Evolutionary conservation across 345 rosid species (phyloP), one percentile per base, ranked within the genome.

Genomic region (Aurinia saxatilis): DNA sequence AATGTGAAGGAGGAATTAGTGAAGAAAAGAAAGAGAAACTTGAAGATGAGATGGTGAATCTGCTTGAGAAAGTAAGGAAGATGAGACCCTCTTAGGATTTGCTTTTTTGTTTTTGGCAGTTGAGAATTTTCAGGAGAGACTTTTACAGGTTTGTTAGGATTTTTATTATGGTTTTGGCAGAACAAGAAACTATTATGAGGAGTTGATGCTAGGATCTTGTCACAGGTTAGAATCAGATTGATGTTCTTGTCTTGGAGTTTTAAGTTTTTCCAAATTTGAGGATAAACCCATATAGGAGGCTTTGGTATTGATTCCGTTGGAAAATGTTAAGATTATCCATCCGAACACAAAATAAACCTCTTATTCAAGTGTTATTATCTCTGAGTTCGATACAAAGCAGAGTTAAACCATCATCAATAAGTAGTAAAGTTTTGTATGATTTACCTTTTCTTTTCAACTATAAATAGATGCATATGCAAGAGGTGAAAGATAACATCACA

Each of bases 11-110:
- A 19, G 48, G 70, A 41, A 67, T 81, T 58, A 70, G 69, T 6
- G 65, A 49, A 7, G 67, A 57, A 44, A 38, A 69, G 53, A 79
- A 69, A 66, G 59, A 69, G 50, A 72, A 67, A 57, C 44, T 81
- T 19, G 76, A 68, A 72, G 68, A 34, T 38, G 81, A 74, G 42
- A 69, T 79, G 18, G 74, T 66, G 58, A 71, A 51, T 23, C 37
- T 76, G 14, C 35, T 81, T 57, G 74, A 76, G 73, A 68, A 78
- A 75, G 73, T 81, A 13, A 76, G 50, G 56, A 44, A 67, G 8
- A 67, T 67, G 65, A 14, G 19, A 44, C 49, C 60, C 8, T 50
- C 47, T 19, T 73, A 73, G 51, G 68, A 39, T 52, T 60, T 70
- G 12, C 18, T 30, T 35, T 53, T 36, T 13, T 37, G 68, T 21